Evolutionary conservation across 805 yeast species (phyloP).

Genomic region (Monosporozyma aerobia): DNA sequence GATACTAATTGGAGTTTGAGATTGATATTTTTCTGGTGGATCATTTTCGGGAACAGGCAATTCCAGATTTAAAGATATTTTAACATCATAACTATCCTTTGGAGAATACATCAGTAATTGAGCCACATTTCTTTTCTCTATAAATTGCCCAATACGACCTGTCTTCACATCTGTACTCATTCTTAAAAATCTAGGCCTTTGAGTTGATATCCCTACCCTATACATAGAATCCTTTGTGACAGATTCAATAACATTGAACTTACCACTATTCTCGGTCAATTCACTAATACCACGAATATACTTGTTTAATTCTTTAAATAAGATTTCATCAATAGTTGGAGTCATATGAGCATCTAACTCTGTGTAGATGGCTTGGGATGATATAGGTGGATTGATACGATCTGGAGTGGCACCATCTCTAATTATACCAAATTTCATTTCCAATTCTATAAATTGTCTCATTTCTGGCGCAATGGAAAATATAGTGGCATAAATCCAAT

Average conservation of each 20-base stretch:
- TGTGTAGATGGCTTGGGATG: constrained; percentile 56
- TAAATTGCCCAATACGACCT: constrained; percentile 55
- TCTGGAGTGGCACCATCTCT: constrained; percentile 55
- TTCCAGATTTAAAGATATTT: constrained; percentile 71
- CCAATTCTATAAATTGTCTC: constrained; percentile 56
- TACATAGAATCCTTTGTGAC: constrained; percentile 56
- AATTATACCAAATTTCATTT: constrained; percentile 64
- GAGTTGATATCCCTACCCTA: constrained; percentile 53
- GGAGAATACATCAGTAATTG: constrained; percentile 69
- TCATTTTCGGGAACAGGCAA: constrained; percentile 49
- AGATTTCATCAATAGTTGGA: constrained; percentile 55
- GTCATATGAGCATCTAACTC: constrained; percentile 51
- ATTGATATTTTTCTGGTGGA: constrained; percentile 45
- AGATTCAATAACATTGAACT: constrained; percentile 51
- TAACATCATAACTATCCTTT: constrained; percentile 63
- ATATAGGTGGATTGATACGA: constrained; percentile 55
- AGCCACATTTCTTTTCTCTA: constrained; percentile 65
- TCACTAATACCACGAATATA: constrained; percentile 48
- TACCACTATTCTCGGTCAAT: constrained; percentile 39
- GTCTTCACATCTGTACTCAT: constrained; percentile 62
- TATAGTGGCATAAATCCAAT: constrained; percentile 82
- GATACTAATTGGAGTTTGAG: constrained; percentile 44
- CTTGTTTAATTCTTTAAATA: constrained; percentile 48
- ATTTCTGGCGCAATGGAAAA: constrained; percentile 49
- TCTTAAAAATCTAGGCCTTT: constrained; percentile 54